Evolutionary conservation across 495 filamentous ascomycete genomes (phyloP), one percentile per base, ranked within the genome.

Genomic region (Rhypophila decipiens): DNA sequence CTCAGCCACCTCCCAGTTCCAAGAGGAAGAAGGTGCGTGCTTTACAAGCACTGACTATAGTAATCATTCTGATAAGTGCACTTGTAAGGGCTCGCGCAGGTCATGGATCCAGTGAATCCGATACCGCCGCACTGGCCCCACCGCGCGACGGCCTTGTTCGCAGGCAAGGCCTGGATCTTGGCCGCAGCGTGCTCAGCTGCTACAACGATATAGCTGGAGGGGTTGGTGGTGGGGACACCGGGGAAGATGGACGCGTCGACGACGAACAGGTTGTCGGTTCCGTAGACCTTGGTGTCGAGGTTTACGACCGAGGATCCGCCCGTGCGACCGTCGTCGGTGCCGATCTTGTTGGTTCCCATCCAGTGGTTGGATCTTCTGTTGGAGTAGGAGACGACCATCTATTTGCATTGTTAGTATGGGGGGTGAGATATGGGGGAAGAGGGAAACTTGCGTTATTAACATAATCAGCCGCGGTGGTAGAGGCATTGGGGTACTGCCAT

Each of bases 281-380:
- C 84, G 44, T 83, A 88, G 41, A 87, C 83, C 61, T 79, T 76
- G 44, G 82, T 75, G 70, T 86, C 75, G 33, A 71, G 64, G 51
- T 88, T 84, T n/a, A 88, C 84, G 22, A 88, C 84, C n/a, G 72
- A 57, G n/a, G 78, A 76, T 40, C 84, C 84, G 49, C 70, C 66
- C 20, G 61, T 69, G 20, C 81, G 75, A 19, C 85, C 85, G 55
- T 84, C 80, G 58, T 87, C 80, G 21, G 64, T 63, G 36, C 85
- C 84, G 49, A 88, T 69, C 72, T 85, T 86, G 52, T 52, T 53
- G 4, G 70, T 74, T n/a, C 71, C 53, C 51, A 85, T 74, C 82
- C 84, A 88, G 73, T 88, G 86, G 64, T 84, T 87, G 49, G 83
- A 68, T 24, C 80, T 69, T 19, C 78, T 77, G 41, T 75, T 73